Evolutionary conservation across 108 stramenopile species (phyloP).

Genomic region (Fragilaria crotonensis): DNA sequence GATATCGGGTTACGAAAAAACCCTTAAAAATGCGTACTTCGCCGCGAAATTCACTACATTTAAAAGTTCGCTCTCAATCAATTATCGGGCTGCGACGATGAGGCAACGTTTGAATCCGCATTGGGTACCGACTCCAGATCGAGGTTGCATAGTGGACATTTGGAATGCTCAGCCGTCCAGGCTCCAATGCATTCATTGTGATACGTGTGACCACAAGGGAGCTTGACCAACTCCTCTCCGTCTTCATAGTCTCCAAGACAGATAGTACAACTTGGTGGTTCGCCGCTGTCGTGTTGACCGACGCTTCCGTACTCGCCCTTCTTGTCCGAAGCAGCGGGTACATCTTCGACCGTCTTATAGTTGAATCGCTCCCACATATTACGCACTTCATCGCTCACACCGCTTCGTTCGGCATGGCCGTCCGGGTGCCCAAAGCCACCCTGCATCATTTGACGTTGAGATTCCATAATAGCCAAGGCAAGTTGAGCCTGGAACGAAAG

Average conservation of each 20-base stretch:
- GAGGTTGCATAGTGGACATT: slow-evolving; percentile 83
- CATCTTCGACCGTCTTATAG: slow-evolving; percentile 4
- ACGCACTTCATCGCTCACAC: slow-evolving; percentile 69
- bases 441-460: slow-evolving; percentile 78
- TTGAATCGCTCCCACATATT: slow-evolving; percentile 60
- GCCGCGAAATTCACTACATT: no score
- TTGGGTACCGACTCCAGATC: slow-evolving; percentile 51
- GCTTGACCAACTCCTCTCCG: slow-evolving; percentile 46
- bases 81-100: no score
- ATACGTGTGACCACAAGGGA: slow-evolving; percentile 76
- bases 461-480: slow-evolving; percentile 85
- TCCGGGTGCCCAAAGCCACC: slow-evolving; percentile 75
- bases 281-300: slow-evolving; percentile 16
- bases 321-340: background rate
- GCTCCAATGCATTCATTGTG: slow-evolving; percentile 72
- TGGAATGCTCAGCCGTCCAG: slow-evolving; percentile 67
- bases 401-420: slow-evolving; percentile 26
- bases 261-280: slow-evolving; percentile 69
- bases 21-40: no score
- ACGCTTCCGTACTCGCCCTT: slow-evolving; percentile 29
- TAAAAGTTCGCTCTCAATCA: no score
- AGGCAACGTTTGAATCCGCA: no score
- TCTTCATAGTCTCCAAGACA: slow-evolving; percentile 85
- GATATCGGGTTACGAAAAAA: no score
- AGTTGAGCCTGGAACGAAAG: slow-evolving; percentile 86